Base-by-base conservation (phyloP, 306 rosid species). In the Oxytropis ochrocephala region DNA sequence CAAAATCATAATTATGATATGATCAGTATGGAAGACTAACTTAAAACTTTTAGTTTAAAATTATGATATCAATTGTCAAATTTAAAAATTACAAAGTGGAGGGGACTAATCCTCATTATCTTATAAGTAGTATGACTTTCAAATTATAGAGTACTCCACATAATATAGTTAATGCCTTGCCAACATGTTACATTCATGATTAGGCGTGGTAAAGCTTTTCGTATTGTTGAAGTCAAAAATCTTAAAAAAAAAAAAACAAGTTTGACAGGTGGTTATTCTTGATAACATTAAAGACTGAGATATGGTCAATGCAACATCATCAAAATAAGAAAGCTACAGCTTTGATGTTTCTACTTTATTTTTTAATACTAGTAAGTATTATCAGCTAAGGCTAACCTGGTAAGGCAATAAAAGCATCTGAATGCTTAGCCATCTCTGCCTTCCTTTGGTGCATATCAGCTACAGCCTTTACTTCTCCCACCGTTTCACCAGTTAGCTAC, bases 371-470 rank as follows among this genome's bases (percentile, higher is more conserved):
- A 72, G 39, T 32, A 46, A 66, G 50, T 14, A 24, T 41, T 56
- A 64, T 61, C 11, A 54, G 79, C 33, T 51, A 46, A 72, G 72
- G 77, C 66, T 69, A 84, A 94, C 99, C 99, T 78, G 99, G 99
- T 78, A 94, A 84, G 79, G 97, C 99, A 81, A 94, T 94, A 83
- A 94, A 94, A 65, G 99, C 99, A 84, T 94, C 99, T 19, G 97
- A 94, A 78, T 91, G 99, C 91, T 70, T 85, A 54, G 97, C 95
- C 99, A 94, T 94, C 86, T 94, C 99, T 75, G 97, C 99, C 78
- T 94, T 94, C 76, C 99, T 88, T 85, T 91, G 96, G 67, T 94
- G 99, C 97, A 94, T 94, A 78, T 86, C 99, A 66, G 97, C 97
- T 46, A 91, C 99, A 61, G 99, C 90, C 76, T 94, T 94, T 83